Evolutionary conservation across 352 stramenopile species (phyloP).

Genomic region (Globisporangium barbulae): DNA sequence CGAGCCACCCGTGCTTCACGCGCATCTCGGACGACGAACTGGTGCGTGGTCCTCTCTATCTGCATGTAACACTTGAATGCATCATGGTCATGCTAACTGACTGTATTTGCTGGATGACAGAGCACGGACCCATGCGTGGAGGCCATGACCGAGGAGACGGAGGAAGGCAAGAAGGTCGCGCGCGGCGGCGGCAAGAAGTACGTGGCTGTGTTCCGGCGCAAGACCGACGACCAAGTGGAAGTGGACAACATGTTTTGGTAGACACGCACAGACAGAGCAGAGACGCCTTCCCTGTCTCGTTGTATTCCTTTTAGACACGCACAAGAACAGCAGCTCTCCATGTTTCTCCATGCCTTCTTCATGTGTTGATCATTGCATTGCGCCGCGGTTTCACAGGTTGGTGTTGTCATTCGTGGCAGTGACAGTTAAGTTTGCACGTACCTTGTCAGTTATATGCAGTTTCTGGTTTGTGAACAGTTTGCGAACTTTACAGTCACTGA

Average conservation of each 20-base stretch:
- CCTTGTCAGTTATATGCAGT: neutral
- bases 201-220: slow-evolving; percentile 75
- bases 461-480: neutral
- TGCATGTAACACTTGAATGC: neutral
- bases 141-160: slow-evolving; percentile 95
- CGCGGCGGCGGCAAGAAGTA: slow-evolving; percentile 89
- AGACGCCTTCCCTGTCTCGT: neutral
- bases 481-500: neutral
- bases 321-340: neutral
- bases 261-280: neutral
- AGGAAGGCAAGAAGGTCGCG: slow-evolving; percentile 98
- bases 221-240: slow-evolving; percentile 53
- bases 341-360: neutral
- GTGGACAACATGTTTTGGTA: slow-evolving; percentile 72
- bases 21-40: slow-evolving; percentile 86
- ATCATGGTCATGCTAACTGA: neutral
- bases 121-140: slow-evolving; percentile 91
- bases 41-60: slow-evolving; percentile 27
- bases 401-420: neutral
- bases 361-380: too few relatives aligned
- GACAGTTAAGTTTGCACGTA: neutral
- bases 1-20: slow-evolving; percentile 92
- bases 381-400: neutral
- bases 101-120: slow-evolving; percentile 19
- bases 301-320: neutral